phyloP scores from a whole-genome alignment of 768 basidiomycete genomes.

The Termitomyces sp. region DNA sequence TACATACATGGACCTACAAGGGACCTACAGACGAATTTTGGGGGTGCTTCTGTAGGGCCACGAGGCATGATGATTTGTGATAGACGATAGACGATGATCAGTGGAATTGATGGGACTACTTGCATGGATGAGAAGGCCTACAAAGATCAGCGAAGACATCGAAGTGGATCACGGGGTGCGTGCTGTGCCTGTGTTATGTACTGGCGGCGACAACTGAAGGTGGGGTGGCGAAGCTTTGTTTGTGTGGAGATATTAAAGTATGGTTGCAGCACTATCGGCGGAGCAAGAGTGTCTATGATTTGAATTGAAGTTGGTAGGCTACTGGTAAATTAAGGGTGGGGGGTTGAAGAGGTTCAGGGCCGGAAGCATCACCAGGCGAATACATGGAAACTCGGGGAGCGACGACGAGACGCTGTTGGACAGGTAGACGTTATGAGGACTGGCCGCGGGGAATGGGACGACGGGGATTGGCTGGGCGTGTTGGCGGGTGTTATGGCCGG shows the following conservation, averaged over 20 bases:
- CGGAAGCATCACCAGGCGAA: neutral
- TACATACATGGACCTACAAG: neutral
- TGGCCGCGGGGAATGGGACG: neutral
- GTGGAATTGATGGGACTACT: neutral
- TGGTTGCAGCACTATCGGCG: neutral
- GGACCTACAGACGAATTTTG: neutral
- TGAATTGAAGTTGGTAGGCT: neutral
- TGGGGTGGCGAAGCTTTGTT: neutral
- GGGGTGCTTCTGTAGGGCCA: neutral
- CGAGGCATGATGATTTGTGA: constrained; percentile 1
- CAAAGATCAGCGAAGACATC: constrained; percentile 2
- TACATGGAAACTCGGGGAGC: neutral
- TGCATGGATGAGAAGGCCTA: neutral
- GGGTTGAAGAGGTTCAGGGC: neutral
- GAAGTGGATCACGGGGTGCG: constrained; percentile 1
- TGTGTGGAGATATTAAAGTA: neutral
- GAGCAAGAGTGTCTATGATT: neutral
- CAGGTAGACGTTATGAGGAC: constrained; percentile 4
- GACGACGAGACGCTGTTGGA: constrained; percentile 2
- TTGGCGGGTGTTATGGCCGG: neutral
- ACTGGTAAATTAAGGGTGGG: neutral
- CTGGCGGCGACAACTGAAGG: neutral
- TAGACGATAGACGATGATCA: constrained; percentile 4
- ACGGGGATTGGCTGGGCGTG: neutral
- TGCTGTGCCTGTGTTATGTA: neutral